Conservation (phyloP, 305 asterid species). For the Fraxinus dipetala region DNA sequence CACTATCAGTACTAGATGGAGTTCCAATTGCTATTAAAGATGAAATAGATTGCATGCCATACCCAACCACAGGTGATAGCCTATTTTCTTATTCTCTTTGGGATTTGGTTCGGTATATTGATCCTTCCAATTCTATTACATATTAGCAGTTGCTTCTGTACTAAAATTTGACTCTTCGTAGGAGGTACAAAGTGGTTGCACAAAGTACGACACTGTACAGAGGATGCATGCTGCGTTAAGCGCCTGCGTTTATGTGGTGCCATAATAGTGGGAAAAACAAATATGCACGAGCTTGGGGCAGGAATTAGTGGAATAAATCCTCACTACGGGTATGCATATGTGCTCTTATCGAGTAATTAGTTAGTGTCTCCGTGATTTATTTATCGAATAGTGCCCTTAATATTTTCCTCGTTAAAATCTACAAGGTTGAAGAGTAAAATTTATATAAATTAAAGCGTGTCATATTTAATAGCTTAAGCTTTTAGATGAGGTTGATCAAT, state of each 20-base stretch:
- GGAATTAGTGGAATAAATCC: conserved; percentile 96
- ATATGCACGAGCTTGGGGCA: conserved; percentile 96
- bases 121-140: not conserved
- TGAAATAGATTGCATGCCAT: conserved; percentile 85
- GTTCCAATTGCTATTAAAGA: conserved; percentile 82
- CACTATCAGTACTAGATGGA: conserved; percentile 76
- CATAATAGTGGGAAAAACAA: conserved; percentile 74
- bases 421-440: not conserved
- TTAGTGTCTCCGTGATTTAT: not conserved
- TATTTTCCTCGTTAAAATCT: not conserved
- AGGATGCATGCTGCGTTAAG: conserved; percentile 69
- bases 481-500: not conserved
- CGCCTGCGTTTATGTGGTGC: conserved; percentile 83
- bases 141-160: not conserved
- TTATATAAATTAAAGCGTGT: not conserved
- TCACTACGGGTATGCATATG: conserved; percentile 66
- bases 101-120: not conserved
- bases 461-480: not conserved
- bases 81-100: not conserved
- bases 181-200: conserved; percentile 95
- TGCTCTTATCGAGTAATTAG: not conserved
- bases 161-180: conserved; percentile 17
- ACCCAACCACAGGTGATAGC: conserved; percentile 80
- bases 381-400: not conserved
- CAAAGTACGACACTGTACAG: conserved; percentile 55